These are phyloP conservation scores for Cryptosporidium bovis DNA, from an alignment of 169 alveolate species.

Conservation along the genomic window DNA sequence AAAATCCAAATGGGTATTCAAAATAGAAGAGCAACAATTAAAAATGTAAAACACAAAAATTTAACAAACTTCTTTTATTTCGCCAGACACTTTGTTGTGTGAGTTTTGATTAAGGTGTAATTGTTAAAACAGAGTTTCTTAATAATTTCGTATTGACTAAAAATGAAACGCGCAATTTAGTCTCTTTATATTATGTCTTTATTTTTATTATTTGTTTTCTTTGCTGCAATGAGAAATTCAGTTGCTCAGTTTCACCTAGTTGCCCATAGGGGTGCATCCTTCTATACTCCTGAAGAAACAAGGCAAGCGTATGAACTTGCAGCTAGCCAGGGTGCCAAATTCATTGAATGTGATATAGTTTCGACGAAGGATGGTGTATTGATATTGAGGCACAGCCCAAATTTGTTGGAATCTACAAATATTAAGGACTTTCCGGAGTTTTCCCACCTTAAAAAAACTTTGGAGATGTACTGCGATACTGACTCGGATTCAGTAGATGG, in stretches of 20 bases:
- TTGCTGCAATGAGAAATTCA: not conserved
- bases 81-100: too few relatives aligned
- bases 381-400: constrained; percentile 81
- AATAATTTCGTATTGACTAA: not conserved
- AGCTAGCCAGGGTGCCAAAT: constrained; percentile 79
- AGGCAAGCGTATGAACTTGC: constrained; percentile 78
- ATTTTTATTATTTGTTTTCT: not conserved
- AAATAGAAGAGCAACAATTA: not conserved
- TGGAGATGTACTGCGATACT: constrained; percentile 22
- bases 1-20: constrained; percentile 79
- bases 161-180: too few relatives aligned
- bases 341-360: constrained; percentile 81
- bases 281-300: constrained; percentile 82
- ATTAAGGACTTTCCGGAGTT: constrained; percentile 75
- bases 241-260: constrained; percentile 25
- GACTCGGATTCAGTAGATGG: constrained; percentile 72
- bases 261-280: constrained; percentile 84
- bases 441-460: constrained; percentile 45
- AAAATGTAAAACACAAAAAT: not conserved
- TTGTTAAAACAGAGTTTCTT: not conserved
- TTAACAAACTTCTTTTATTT: too few relatives aligned
- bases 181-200: not conserved
- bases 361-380: constrained; percentile 80
- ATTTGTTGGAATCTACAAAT: constrained; percentile 80
- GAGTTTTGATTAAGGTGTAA: too few relatives aligned